Conservation (phyloP, 2,329 filamentous ascomycete species). For the Lanzia echinophila region DNA sequence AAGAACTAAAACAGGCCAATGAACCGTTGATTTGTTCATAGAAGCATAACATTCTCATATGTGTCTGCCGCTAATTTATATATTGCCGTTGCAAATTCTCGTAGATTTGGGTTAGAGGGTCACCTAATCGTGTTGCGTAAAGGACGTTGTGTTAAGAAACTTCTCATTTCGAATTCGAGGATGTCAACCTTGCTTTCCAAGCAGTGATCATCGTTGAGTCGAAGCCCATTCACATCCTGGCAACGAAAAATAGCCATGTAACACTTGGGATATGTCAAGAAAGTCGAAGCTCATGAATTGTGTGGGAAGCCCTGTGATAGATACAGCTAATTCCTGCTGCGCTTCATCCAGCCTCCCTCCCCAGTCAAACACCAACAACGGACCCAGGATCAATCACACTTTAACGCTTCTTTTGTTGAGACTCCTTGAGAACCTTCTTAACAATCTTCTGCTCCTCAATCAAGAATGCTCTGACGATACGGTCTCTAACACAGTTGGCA, state of each 20-base stretch:
- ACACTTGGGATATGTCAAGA: constrained; percentile 6
- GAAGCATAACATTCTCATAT: no score
- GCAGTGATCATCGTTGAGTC: constrained; percentile 1
- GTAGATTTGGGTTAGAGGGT: no score
- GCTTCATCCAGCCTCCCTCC: constrained; percentile 29
- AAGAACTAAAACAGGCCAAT: no score
- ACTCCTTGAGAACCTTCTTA: constrained; percentile 99
- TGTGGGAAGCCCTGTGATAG: constrained; percentile 27
- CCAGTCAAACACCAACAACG: constrained; percentile 31
- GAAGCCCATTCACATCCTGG: constrained; percentile 1
- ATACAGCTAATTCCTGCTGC: constrained; percentile 31
- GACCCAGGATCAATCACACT: constrained; percentile 23
- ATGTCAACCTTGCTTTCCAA: constrained; percentile 3
- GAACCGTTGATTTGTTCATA: no score
- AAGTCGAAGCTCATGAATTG: constrained; percentile 27
- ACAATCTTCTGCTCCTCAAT: constrained; percentile 99
- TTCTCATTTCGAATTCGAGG: neutral
- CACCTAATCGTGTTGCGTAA: neutral
- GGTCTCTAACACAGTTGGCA: constrained; percentile 97
- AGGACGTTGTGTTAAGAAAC: neutral
- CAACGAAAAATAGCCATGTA: constrained; percentile 3
- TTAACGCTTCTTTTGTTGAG: constrained; percentile 57
- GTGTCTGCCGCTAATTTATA: no score
- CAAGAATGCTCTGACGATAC: constrained; percentile 95
- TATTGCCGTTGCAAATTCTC: no score